Percentiles rank a stretch among this genome's conserved stretches.
Evolutionary conservation across 2,329 filamentous ascomycete species (phyloP).

Genomic region (Helicocarpus griseus): DNA sequence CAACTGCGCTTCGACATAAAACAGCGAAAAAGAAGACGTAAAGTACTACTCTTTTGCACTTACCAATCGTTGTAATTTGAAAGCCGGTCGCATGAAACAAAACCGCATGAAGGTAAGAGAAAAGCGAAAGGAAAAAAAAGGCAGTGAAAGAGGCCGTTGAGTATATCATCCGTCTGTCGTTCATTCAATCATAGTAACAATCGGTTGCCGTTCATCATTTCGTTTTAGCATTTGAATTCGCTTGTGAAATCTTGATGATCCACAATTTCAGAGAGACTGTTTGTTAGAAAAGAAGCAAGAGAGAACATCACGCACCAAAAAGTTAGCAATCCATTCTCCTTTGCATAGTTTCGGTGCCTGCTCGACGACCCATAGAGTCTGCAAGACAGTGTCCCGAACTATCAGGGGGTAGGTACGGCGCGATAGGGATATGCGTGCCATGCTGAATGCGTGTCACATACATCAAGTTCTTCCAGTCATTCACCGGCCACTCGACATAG

Average conservation of each 20-base stretch:
- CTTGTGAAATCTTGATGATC: background rate
- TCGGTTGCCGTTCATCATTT: background rate
- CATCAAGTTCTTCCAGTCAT: slow-evolving; percentile 1
- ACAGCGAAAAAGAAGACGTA: too few species aligned
- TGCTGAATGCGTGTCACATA: background rate
- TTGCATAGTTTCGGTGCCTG: background rate
- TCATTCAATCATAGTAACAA: too few species aligned
- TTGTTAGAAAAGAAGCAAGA: too few species aligned
- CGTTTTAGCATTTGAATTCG: background rate
- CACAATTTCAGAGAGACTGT: background rate
- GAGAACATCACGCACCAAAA: background rate
- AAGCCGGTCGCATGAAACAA: too few species aligned
- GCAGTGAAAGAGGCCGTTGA: too few species aligned
- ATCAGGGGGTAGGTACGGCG: background rate
- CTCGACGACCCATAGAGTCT: background rate
- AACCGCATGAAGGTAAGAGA: too few species aligned
- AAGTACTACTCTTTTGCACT: too few species aligned
- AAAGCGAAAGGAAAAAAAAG: too few species aligned
- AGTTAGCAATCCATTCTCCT: background rate
- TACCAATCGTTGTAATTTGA: too few species aligned
- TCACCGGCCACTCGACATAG: background rate
- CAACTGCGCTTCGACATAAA: too few species aligned
- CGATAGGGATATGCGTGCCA: background rate
- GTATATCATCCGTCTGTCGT: too few species aligned
- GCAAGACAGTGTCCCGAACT: background rate